phyloP scores from a whole-genome alignment of 139 green algal genomes.

The Mesotaenium endlicherianum region DNA sequence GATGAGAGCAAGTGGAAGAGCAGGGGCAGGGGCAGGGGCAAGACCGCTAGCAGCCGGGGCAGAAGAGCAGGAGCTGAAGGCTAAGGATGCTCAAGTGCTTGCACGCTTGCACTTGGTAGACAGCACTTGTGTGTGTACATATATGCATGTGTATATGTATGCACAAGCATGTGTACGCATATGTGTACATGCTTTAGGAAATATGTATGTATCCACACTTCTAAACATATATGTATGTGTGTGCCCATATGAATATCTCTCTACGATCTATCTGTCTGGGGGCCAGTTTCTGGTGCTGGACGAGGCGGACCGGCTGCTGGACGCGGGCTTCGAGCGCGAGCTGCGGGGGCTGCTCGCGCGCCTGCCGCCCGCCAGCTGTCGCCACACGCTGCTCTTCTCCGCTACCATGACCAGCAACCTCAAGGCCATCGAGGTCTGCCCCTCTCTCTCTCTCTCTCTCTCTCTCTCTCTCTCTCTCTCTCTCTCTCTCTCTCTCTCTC shows the following conservation, averaged over 20 bases:
- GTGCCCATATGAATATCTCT: not conserved
- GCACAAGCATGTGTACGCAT: not conserved
- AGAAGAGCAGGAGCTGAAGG: too few species aligned
- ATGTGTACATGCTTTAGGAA: not conserved
- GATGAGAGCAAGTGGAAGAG: too few species aligned
- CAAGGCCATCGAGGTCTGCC: conserved; percentile 15
- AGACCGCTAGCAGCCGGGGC: too few species aligned
- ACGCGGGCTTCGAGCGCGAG: conserved; percentile 77
- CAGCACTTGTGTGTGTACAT: too few species aligned
- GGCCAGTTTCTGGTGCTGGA: conserved; percentile 86
- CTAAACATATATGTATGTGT: not conserved
- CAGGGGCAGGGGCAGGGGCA: too few species aligned
- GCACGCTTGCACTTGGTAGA: too few species aligned
- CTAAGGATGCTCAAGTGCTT: too few species aligned
- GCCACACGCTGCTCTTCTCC: conserved; percentile 93
- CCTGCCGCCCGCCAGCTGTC: conserved; percentile 47
- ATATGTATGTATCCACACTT: not conserved
- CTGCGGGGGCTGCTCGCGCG: conserved; percentile 55
- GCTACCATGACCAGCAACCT: conserved; percentile 83
- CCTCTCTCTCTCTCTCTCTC: too few species aligned
- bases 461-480: too few species aligned
- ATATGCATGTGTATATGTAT: too few species aligned
- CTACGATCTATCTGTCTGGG: not conserved
- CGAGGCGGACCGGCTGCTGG: conserved; percentile 91
- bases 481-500: too few species aligned